Base-by-base conservation (phyloP, 2,329 filamentous ascomycete species). In the Pseudonectria buxi region DNA sequence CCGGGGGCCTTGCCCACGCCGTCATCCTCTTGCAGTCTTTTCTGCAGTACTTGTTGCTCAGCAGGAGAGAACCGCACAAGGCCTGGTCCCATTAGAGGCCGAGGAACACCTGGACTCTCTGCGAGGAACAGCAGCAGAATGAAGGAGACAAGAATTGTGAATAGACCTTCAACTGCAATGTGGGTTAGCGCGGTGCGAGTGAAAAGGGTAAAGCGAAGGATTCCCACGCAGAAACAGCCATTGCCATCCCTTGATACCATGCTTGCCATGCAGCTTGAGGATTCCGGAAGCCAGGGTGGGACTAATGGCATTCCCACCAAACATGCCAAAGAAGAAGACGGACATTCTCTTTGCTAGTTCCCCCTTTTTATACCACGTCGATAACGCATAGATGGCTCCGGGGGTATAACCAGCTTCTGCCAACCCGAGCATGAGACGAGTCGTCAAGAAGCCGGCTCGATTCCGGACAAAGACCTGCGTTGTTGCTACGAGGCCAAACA, bases 311-410 rank as follows among this genome's bases (percentile, higher is more conserved):
- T 68, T 68, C 0, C 68, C 69, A 0, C 68, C 63, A 39, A 73
- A 71, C 62, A 73, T 72, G 9, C 70, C 69, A 28, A 74, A 69
- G 48, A 73, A 74, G 38, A 74, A 67, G 0, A 73, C 45, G 2
- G 69, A 67, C 6, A 72, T 62, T 12, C 70, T 56, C 34, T 63
- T 65, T 1, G 65, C 64, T 2, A 71, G 52, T 39, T 73, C 68
- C 1, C 55, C 46, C 26, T 61, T 62, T 0, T 59, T 64, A 36
- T 74, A 74, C 69, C 68, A 74, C 2, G 63, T 69, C 0, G 69
- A 71, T 4, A 74, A 51, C 0, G 68, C 72, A 37, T 69, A 74
- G 9, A 73, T 63, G 0, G 65, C 62, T 1, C 68, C 69, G 0
- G 70, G 70, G 14, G 72, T 74, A 35, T 71, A 74, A 1, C 71